Evolutionary conservation across 192 early-diverging fungal species (phyloP), one percentile per base, ranked within the genome.

Genomic region (Podila minutissima): DNA sequence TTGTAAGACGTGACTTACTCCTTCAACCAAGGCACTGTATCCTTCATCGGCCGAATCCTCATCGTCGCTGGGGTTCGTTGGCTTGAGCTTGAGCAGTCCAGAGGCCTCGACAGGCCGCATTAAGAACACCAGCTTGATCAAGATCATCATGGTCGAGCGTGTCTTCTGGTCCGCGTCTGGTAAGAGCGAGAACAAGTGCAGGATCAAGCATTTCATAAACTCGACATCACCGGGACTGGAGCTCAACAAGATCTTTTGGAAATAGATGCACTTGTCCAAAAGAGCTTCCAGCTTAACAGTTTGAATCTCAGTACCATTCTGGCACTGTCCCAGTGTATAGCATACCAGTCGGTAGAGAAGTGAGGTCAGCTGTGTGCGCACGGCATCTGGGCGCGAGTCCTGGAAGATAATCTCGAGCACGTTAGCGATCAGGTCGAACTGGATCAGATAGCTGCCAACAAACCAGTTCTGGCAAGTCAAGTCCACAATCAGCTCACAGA

Each of bases 171-270:
- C 75, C 1, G 83, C 72, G 19, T 78, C 74, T 8, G 84, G 62
- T 46, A 92, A 68, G 62, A 86, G 84, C 32, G 78, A 74, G 62
- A 89, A 93, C 31, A 93, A 62, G 75, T 93, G 88, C 65, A 90
- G 84, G 41, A 89, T 85, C 33, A 93, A 69, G 59, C 88, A 86
- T 65, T 84, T 85, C 65, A 91, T 79, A 59, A 91, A 93, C 46
- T 93, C 92, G n/a, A 79, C 76, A 72, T 93, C 92, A 0, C 65
- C 86, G 32, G 91, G 88, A 28, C 73, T 74, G 13, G 59, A 41
- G 70, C 83, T 86, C 0, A 93, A 58, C 20, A 93, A 75, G 49
- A 93, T 82, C 76, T 88, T 91, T 78, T 93, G 91, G 77, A 91
- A 82, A 41, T 90, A 84, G 22, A 92, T 88, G 26, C 88, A 85